A percentile compares a stretch with the other conserved stretches of the same genome.
phyloP scores from a whole-genome alignment of 176 grass and related monocot species.

The Zea luxurians region DNA sequence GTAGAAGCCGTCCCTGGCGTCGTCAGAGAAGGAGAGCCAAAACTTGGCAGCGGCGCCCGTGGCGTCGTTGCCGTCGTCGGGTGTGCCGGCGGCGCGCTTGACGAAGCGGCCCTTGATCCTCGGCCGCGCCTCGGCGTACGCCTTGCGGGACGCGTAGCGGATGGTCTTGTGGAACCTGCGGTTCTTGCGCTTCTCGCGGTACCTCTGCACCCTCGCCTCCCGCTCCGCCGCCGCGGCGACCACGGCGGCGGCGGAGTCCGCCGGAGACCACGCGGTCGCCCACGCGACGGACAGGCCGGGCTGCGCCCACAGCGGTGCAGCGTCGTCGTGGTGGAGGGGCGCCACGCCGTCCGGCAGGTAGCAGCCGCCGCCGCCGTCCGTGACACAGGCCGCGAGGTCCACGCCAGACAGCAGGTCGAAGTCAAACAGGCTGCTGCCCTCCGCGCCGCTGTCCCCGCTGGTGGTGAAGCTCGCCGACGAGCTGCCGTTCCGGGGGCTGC shows the following conservation, averaged over 20 bases:
- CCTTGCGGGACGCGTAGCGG: constrained; percentile 75
- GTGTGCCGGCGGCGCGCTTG: constrained; percentile 23
- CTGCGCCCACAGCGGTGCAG: constrained; percentile 29
- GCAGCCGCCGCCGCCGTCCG: too few species aligned
- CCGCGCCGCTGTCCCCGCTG: constrained; percentile 12
- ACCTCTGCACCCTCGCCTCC: constrained; percentile 60
- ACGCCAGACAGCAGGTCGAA: constrained; percentile 47
- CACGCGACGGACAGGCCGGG: not conserved
- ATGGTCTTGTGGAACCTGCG: constrained; percentile 80
- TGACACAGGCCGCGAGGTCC: constrained; percentile 32
- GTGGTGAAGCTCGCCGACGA: constrained; percentile 39
- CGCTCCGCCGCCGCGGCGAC: constrained; percentile 27
- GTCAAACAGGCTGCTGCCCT: constrained; percentile 23
- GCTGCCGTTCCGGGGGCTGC: constrained; percentile 35
- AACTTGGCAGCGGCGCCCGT: constrained; percentile 5
- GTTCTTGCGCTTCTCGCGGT: constrained; percentile 72
- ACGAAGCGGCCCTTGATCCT: constrained; percentile 82
- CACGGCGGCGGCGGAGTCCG: not conserved
- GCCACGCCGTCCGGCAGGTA: constrained; percentile 30
- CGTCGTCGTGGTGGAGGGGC: not conserved
- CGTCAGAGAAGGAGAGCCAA: constrained; percentile 45
- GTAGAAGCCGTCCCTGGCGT: constrained; percentile 30
- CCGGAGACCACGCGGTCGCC: not conserved
- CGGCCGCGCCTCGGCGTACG: constrained; percentile 63
- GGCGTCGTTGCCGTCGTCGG: not conserved